phyloP scores from a whole-genome alignment of 2,329 filamentous ascomycete genomes.

The Colletotrichum coccodes region DNA sequence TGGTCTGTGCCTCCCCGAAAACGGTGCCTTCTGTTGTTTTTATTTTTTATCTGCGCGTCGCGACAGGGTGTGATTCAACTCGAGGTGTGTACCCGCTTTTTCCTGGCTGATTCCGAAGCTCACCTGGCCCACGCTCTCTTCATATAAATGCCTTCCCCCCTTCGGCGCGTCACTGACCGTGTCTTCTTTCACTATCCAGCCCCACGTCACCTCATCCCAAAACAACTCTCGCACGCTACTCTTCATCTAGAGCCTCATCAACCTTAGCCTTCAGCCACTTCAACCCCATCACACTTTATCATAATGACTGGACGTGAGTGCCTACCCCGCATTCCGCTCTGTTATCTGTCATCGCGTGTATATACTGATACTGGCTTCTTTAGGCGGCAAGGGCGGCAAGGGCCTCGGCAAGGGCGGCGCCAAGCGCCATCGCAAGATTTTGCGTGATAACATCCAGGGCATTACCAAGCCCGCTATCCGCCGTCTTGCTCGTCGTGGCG shows the following conservation, averaged over 20 bases:
- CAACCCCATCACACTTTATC: constrained; percentile 45
- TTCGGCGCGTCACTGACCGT: background rate
- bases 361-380: constrained; percentile 1
- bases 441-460: constrained; percentile 99
- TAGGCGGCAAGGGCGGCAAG: constrained; percentile 96
- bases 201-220: constrained; percentile 21
- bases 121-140: constrained; percentile 12
- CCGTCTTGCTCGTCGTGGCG: constrained; percentile 98
- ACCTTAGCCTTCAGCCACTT: background rate
- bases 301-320: constrained; percentile 80
- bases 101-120: constrained; percentile 32
- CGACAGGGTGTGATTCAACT: background rate
- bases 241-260: constrained; percentile 2
- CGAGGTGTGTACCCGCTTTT: constrained; percentile 24
- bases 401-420: constrained; percentile 97
- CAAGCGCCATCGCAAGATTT: constrained; percentile 99
- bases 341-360: background rate
- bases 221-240: background rate
- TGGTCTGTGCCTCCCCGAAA: constrained; percentile 21
- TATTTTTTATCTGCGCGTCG: constrained; percentile 1
- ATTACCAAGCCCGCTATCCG: constrained; percentile 99
- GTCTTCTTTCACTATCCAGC: background rate
- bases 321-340: constrained; percentile 21
- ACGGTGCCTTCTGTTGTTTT: constrained; percentile 14
- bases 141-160: constrained; percentile 32